Evolutionary conservation across 108 stramenopile genomes (phyloP), one percentile per base, ranked within the genome.

Genomic region (Skeletonema marinoi): DNA sequence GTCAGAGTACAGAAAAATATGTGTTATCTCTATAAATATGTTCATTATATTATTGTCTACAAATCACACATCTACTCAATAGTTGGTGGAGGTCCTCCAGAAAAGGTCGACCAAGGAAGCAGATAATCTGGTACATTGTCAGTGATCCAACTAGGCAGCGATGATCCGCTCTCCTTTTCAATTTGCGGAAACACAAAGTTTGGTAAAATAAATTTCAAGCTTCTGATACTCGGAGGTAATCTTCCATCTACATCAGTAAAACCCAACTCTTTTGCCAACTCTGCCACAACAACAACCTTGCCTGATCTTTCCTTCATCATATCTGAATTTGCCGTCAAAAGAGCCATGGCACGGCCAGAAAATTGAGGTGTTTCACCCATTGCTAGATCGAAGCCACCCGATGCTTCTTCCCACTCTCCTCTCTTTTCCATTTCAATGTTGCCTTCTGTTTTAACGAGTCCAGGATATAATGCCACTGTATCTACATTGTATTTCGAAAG

Each of bases 401-500:
- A 78, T 11, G 89, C 88, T 65, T 90, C 82, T 36, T 91, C 89
- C 92, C 95, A 97, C 12, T 74, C 83, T 35, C 87, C 93, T 62
- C 80, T 60, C 42, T 65, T 81, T 4, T 79, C 88, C 83, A 85
- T 84, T 77, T 88, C 75, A 38, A 92, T 48, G 63, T 85, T 96
- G 21, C 77, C 84, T 75, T 98, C 97, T 4, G 97, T 98, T 44
- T 60, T 33, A 1, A 96, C 97, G 1, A 98, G 56, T 9, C 97
- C 97, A 2, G 97, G 97, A 61, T 91, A 98, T 8, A 98, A 70
- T 9, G 93, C 81, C 12, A 89, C 72, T 2, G 90, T 88, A 11
- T 83, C 88, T 17, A 98, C 74, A 19, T 84, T 85, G 35, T 81
- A 62, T 25, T 75, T 62, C 46, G 74, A 54, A 31, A 97, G 70